Evolutionary conservation across 441 rosid genomes (phyloP).

Genomic region (Bruguiera hainesii): DNA sequence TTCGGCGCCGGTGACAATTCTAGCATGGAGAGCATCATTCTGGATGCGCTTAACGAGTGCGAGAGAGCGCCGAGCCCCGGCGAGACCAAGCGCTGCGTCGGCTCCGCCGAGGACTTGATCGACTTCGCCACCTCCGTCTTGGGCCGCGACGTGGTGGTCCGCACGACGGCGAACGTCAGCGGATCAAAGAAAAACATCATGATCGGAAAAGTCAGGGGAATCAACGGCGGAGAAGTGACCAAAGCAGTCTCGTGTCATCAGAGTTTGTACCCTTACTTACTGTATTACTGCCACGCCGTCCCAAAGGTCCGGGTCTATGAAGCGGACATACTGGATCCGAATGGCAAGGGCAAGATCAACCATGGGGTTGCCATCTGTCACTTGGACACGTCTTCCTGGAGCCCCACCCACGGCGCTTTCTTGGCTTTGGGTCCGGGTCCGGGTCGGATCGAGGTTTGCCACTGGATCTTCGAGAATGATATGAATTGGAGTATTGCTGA

Average conservation of each 20-base stretch:
- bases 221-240: conserved; percentile 84
- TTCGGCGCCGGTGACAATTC: conserved; percentile 84
- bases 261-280: conserved; percentile 77
- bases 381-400: conserved; percentile 86
- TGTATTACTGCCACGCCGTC: conserved; percentile 97
- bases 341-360: conserved; percentile 52
- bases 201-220: conserved; percentile 65
- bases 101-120: conserved; percentile 85
- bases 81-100: conserved; percentile 89
- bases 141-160: conserved; percentile 61
- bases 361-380: conserved; percentile 94
- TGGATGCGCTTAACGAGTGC: conserved; percentile 67
- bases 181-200: conserved; percentile 62
- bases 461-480: conserved; percentile 96
- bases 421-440: conserved; percentile 74
- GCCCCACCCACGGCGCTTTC: conserved; percentile 85
- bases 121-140: conserved; percentile 82
- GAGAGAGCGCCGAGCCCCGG: conserved; percentile 79
- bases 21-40: conserved; percentile 54
- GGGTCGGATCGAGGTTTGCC: conserved; percentile 85
- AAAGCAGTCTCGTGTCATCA: conserved; percentile 94
- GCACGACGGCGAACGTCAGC: conserved; percentile 56
- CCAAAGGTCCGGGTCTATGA: conserved; percentile 90
- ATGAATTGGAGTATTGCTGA: conserved; percentile 84
- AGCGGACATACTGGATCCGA: conserved; percentile 67